Evolutionary conservation across 2,329 filamentous ascomycete species (phyloP).

Genomic region (Aspergillus ochraceoroseus): DNA sequence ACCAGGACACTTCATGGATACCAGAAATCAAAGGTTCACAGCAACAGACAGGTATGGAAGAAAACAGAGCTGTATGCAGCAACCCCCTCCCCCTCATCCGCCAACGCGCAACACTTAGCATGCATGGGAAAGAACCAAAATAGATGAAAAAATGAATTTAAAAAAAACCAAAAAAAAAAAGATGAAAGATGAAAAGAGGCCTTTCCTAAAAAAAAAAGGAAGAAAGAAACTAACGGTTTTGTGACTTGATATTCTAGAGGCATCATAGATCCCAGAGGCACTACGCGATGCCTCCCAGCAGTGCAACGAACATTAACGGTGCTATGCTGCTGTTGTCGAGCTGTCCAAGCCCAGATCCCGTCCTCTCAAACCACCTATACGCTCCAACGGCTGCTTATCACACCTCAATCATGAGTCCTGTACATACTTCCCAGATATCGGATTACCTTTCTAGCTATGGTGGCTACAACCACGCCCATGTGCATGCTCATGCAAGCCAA

Average conservation of each 20-base stretch:
- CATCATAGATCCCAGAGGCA: neutral
- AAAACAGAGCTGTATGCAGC: conserved; percentile 6
- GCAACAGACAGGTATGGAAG: conserved; percentile 5
- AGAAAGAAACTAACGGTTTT: neutral
- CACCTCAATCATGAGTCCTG: conserved; percentile 1
- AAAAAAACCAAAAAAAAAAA: no score
- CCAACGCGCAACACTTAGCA: neutral
- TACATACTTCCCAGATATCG: conserved; percentile 1
- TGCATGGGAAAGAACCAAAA: conserved; percentile 1
- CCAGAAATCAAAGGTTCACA: neutral
- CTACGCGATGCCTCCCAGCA: conserved; percentile 3
- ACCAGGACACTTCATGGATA: conserved; percentile 5
- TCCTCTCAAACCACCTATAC: conserved; percentile 4
- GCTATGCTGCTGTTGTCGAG: conserved; percentile 1
- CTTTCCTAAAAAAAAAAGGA: neutral
- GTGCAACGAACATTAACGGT: neutral
- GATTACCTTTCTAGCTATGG: conserved; percentile 2
- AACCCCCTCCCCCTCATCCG: neutral
- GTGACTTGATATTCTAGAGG: neutral
- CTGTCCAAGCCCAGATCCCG: neutral
- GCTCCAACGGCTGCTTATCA: neutral
- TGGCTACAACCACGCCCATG: neutral
- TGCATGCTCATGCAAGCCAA: neutral
- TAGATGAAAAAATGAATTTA: no score
- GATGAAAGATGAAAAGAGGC: no score